phyloP scores from a whole-genome alignment of 768 basidiomycete species.

The Chalciporus pseudorubinellus region DNA sequence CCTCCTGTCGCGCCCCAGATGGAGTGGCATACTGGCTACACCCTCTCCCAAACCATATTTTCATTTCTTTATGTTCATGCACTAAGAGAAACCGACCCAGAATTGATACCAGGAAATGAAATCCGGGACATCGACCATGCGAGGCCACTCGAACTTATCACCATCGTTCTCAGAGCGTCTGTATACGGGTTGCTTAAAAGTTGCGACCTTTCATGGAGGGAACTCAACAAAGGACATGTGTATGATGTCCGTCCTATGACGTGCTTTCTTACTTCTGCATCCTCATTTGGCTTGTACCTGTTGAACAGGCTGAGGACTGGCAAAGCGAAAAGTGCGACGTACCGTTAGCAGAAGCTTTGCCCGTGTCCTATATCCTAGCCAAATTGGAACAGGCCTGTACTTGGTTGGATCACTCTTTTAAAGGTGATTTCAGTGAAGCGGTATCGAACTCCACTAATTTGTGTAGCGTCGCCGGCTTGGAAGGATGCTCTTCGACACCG shows the following conservation, averaged over 20 bases:
- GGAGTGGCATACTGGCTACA: constrained; percentile 83
- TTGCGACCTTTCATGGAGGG: constrained; percentile 79
- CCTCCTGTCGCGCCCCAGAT: constrained; percentile 47
- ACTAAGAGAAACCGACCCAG: constrained; percentile 58
- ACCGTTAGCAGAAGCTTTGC: constrained; percentile 62
- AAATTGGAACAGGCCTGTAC: constrained; percentile 57
- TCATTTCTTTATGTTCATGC: constrained; percentile 74
- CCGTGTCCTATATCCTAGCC: constrained; percentile 49
- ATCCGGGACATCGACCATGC: constrained; percentile 34
- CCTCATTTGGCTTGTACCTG: constrained; percentile 11
- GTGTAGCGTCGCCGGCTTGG: constrained; percentile 48
- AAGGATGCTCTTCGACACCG: constrained; percentile 50
- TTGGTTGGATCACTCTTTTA: constrained; percentile 53
- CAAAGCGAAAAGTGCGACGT: constrained; percentile 88
- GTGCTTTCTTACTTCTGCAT: constrained; percentile 8
- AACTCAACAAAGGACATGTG: constrained; percentile 71
- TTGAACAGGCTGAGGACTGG: constrained; percentile 76
- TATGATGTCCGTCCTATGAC: constrained; percentile 61
- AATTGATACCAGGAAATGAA: constrained; percentile 36
- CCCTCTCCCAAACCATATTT: constrained; percentile 83
- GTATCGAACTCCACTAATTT: constrained; percentile 4
- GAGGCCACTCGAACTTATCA: constrained; percentile 62
- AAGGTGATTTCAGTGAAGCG: constrained; percentile 33
- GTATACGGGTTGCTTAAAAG: constrained; percentile 73
- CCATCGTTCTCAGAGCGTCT: constrained; percentile 63